Evolutionary conservation across 257 asterid genomes (phyloP), one percentile per base, ranked within the genome.

Genomic region (Ajuga chamaepitys): DNA sequence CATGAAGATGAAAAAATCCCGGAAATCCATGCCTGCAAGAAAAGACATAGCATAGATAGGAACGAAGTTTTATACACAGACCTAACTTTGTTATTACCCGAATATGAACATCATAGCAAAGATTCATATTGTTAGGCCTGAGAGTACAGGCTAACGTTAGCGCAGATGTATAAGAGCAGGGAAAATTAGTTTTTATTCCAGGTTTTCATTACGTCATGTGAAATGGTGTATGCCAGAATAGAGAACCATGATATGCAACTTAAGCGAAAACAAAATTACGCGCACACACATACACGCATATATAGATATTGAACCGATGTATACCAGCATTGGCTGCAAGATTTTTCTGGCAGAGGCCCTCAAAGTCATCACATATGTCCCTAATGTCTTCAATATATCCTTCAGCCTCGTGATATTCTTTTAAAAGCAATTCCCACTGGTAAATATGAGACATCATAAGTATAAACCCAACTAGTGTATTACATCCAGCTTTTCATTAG

Each of bases 261-360:
- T n/a, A n/a, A n/a, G n/a, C n/a, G n/a, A n/a, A n/a, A n/a, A n/a
- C n/a, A n/a, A n/a, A n/a, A n/a, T n/a, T 8, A 30, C 37, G 37
- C 37, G 37, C 34, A 28, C 34, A 28, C 34, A 28, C 34, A 28
- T 5, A 28, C 34, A 28, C 34, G 5, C 34, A 28, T 22, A 54
- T 44, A 10, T 70, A 45, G 55, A 67, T 44, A 3, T 47, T 25
- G 11, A 37, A 57, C 47, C 18, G 51, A 13, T n/a, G 52, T 48
- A 28, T 64, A 87, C 97, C 96, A 67, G 99, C 85, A 78, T 94
- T 94, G 47, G 99, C 91, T 3, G 96, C 99, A 14, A 90, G 99
- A 81, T 94, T 94, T 50, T 82, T 75, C 81, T 94, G 99, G 75
- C 96, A 94, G 62, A 94, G 90, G 69, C 74, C 91, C 84, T 94